Evolutionary conservation across 2,329 filamentous ascomycete genomes (phyloP).

Genomic region (Coleophoma cylindrospora): DNA sequence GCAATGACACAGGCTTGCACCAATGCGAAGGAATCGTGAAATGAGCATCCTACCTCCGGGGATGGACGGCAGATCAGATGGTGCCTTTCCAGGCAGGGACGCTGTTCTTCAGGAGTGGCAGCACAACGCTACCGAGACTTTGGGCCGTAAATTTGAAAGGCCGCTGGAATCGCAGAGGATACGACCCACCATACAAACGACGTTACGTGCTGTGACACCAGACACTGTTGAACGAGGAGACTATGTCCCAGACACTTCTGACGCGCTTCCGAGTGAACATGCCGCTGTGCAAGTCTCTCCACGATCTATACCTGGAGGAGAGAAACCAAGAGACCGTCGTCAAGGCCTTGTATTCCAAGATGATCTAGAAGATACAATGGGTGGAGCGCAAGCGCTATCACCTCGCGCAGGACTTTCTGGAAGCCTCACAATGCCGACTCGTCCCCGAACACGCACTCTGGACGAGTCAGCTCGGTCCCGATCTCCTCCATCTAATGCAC

Average conservation of each 20-base stretch:
- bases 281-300: constrained; percentile 41
- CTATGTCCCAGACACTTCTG: constrained; percentile 9
- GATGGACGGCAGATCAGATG: constrained; percentile 39
- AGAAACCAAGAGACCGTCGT: constrained; percentile 35
- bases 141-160: constrained; percentile 18
- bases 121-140: constrained; percentile 20
- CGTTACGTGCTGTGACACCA: constrained; percentile 63
- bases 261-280: constrained; percentile 5
- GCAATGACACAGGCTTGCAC: constrained; percentile 16
- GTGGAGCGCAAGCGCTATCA: constrained; percentile 17
- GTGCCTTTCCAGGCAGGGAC: constrained; percentile 25
- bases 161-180: constrained; percentile 19
- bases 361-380: constrained; percentile 33
- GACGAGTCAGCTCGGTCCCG: constrained; percentile 33
- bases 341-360: constrained; percentile 60
- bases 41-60: constrained; percentile 38
- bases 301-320: constrained; percentile 38
- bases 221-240: constrained; percentile 37
- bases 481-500: constrained; percentile 29
- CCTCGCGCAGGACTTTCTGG: constrained; percentile 15
- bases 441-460: constrained; percentile 44
- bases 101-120: constrained; percentile 23
- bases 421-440: constrained; percentile 20
- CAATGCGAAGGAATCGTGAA: constrained; percentile 18
- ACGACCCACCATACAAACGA: constrained; percentile 31